Conservation (phyloP, 192 early-diverging fungal genomes). For the Anaeromyces robustus region DNA sequence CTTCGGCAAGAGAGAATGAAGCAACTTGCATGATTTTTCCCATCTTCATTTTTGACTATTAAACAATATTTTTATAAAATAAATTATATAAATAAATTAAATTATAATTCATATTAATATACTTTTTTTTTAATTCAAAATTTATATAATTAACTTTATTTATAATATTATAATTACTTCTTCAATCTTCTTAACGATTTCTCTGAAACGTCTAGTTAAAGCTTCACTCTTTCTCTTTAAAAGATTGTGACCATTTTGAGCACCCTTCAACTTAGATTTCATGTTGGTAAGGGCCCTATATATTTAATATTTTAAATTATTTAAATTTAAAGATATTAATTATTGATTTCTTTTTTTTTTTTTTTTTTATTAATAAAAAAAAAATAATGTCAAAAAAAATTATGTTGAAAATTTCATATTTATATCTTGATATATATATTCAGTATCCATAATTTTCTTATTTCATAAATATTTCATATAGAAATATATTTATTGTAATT, state of each 20-base stretch:
- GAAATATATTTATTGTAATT: too few relatives aligned
- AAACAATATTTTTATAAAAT: too few relatives aligned
- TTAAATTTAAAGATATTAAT: too few relatives aligned
- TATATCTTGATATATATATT: too few relatives aligned
- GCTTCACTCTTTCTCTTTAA: slow-evolving; percentile 97
- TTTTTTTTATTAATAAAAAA: too few relatives aligned
- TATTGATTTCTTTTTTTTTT: too few relatives aligned
- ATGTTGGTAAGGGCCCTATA: slow-evolving; percentile 87
- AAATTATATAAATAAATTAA: background rate
- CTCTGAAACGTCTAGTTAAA: slow-evolving; percentile 81
- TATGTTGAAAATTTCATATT: too few relatives aligned
- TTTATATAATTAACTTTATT: background rate
- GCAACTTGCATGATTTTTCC: slow-evolving; percentile 96
- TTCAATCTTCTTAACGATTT: slow-evolving; percentile 91
- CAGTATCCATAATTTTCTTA: too few relatives aligned
- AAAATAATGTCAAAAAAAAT: too few relatives aligned
- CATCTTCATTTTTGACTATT: slow-evolving; percentile 96
- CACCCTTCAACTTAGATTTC: slow-evolving; percentile 92
- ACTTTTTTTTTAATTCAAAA: slow-evolving; percentile 4
- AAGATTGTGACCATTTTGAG: slow-evolving; percentile 92
- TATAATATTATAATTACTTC: slow-evolving; percentile 38
- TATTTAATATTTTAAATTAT: too few relatives aligned
- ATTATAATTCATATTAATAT: slow-evolving; percentile 1
- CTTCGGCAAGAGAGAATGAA: slow-evolving; percentile 94
- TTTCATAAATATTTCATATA: too few relatives aligned